Percentiles rank a stretch among this genome's conserved stretches.
phyloP scores from a whole-genome alignment of 176 grass and related monocot genomes.

The Zea luxurians region DNA sequence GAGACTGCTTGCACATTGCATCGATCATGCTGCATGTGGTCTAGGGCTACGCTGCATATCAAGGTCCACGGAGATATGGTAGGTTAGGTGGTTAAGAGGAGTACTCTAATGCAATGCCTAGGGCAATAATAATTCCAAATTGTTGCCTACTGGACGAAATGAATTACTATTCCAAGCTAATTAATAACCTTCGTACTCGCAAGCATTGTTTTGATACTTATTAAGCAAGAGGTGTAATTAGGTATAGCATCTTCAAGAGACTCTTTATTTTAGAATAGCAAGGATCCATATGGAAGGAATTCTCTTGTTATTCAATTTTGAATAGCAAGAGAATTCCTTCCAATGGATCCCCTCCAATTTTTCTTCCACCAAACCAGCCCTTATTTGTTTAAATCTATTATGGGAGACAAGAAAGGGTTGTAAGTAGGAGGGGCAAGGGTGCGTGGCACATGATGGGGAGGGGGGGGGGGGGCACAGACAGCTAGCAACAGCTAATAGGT shows the following conservation, averaged over 20 bases:
- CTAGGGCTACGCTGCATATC: slow-evolving; percentile 26
- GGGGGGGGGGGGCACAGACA: slow-evolving; percentile 49
- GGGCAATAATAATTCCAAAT: slow-evolving; percentile 16
- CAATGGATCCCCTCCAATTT: too few species aligned
- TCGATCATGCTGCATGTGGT: slow-evolving; percentile 41
- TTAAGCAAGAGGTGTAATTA: too few species aligned
- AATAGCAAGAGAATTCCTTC: too few species aligned
- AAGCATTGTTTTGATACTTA: too few species aligned
- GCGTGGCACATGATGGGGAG: slow-evolving; percentile 61
- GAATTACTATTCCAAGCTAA: too few species aligned
- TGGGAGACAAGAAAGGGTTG: background rate
- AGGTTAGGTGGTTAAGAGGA: slow-evolving; percentile 22
- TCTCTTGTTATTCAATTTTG: too few species aligned
- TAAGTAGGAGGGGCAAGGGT: background rate
- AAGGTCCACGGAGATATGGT: slow-evolving; percentile 44
- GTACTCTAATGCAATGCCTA: background rate
- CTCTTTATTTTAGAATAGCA: too few species aligned
- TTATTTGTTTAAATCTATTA: background rate
- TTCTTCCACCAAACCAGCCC: too few species aligned
- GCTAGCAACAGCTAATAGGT: slow-evolving; percentile 95
- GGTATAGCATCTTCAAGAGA: too few species aligned
- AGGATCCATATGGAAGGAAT: too few species aligned
- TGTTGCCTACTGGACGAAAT: background rate
- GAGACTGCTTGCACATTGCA: slow-evolving; percentile 15
- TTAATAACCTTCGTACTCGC: too few species aligned